Percentiles rank a stretch among this genome's conserved stretches.
Conservation (phyloP, 139 green algal species). For the Chlorella vulgaris region DNA sequence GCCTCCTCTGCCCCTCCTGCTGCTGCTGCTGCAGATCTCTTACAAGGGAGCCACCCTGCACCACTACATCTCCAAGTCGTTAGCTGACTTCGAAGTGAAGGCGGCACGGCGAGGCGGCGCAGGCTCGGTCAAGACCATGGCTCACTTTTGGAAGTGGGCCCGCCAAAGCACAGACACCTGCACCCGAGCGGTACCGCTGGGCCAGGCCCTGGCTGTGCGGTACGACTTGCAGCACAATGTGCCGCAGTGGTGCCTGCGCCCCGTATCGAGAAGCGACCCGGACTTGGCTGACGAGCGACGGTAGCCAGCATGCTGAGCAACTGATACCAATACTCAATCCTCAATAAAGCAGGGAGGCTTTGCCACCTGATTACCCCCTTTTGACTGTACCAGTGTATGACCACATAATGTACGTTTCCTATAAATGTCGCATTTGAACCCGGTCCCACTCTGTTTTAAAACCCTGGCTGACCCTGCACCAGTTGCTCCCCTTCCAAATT, state of each 20-base stretch:
- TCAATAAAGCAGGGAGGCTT: too few species aligned
- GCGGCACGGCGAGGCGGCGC: neutral
- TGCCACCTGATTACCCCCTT: too few species aligned
- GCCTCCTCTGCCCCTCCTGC: too few species aligned
- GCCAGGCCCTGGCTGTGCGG: neutral
- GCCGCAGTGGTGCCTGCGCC: neutral
- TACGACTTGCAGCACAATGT: slow-evolving; percentile 7
- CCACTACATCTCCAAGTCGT: slow-evolving; percentile 25
- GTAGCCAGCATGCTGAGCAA: too few species aligned
- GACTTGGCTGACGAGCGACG: neutral
- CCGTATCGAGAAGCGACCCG: neutral
- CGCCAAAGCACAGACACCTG: neutral
- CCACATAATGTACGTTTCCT: too few species aligned
- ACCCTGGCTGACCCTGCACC: too few species aligned
- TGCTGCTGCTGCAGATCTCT: neutral
- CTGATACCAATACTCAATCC: too few species aligned
- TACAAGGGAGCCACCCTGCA: slow-evolving; percentile 7
- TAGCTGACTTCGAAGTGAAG: slow-evolving; percentile 30
- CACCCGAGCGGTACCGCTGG: neutral
- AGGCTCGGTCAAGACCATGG: slow-evolving; percentile 1
- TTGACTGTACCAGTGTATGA: too few species aligned
- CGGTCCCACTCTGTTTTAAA: too few species aligned
- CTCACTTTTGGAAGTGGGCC: slow-evolving; percentile 6
- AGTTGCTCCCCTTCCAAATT: too few species aligned
- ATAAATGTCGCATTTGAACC: too few species aligned